phyloP scores from a whole-genome alignment of 2,329 filamentous ascomycete species.

The Epichloe aotearoae region DNA sequence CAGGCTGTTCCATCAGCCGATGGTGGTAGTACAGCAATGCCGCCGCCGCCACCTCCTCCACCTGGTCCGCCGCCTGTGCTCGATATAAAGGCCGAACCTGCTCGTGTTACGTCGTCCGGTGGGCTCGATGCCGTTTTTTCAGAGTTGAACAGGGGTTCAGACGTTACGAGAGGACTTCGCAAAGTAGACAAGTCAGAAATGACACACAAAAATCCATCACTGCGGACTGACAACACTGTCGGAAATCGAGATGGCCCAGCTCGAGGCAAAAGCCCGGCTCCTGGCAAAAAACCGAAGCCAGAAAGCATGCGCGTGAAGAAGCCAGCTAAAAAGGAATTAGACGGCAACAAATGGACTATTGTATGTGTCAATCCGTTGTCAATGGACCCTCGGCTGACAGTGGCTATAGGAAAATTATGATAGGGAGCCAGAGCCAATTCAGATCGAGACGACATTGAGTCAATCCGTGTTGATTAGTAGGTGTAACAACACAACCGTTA shows the following conservation, averaged over 20 bases:
- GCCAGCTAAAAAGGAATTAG: conserved; percentile 63
- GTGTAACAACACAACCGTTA: conserved; percentile 82
- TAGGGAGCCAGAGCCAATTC: conserved; percentile 55
- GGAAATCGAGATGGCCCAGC: conserved; percentile 41
- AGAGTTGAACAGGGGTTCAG: conserved; percentile 76
- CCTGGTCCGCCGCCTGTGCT: conserved; percentile 57
- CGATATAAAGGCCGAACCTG: conserved; percentile 36
- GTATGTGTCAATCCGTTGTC: conserved; percentile 28
- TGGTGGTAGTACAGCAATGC: conserved; percentile 36
- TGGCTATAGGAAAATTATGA: conserved; percentile 72
- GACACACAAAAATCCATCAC: conserved; percentile 94
- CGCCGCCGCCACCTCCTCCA: conserved; percentile 56
- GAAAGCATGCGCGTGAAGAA: conserved; percentile 77
- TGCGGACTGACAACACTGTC: conserved; percentile 62
- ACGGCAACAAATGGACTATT: conserved; percentile 88
- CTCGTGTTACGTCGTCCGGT: conserved; percentile 26
- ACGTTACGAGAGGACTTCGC: conserved; percentile 75
- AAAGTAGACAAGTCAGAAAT: conserved; percentile 94
- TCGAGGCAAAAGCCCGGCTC: conserved; percentile 73
- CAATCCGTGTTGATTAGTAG: conserved; percentile 88
- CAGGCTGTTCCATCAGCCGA: conserved; percentile 35
- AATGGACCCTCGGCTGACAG: conserved; percentile 4
- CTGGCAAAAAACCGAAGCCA: conserved; percentile 80
- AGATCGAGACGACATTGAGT: conserved; percentile 67
- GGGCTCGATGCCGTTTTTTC: conserved; percentile 84